Percentiles rank a stretch among this genome's conserved stretches.
These are phyloP conservation scores for Boletus pseudo-olivaceus DNA, from an alignment of 768 basidiomycete species.

Conservation along the genomic window DNA sequence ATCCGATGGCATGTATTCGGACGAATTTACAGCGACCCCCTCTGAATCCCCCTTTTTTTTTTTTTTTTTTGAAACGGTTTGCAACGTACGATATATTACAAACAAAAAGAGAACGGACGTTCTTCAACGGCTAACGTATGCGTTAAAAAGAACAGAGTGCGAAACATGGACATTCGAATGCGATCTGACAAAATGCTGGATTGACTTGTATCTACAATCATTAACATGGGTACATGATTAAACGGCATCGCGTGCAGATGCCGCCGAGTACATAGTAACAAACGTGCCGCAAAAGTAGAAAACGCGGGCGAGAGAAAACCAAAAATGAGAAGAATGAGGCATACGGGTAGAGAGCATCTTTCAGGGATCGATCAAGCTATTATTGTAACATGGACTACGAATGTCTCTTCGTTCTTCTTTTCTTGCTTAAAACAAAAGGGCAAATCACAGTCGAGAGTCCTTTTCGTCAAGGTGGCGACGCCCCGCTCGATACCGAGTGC, in stretches of 20 bases:
- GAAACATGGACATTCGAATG: too few relatives aligned
- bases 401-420: background rate
- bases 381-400: background rate
- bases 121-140: too few relatives aligned
- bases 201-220: background rate
- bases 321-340: background rate
- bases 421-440: too few relatives aligned
- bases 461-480: conserved; percentile 26
- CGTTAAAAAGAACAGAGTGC: too few relatives aligned
- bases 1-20: background rate
- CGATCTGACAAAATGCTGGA: too few relatives aligned
- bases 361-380: background rate
- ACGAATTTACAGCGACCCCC: background rate
- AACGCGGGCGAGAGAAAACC: background rate
- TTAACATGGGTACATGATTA: background rate
- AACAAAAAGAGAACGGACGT: too few relatives aligned
- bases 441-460: conserved; percentile 1
- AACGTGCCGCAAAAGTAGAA: too few relatives aligned
- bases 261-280: too few relatives aligned
- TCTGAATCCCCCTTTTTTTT: background rate
- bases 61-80: background rate
- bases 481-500: conserved; percentile 38
- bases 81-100: background rate
- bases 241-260: background rate
- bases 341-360: background rate